These are phyloP conservation scores for Penicillium sp. DNA, from an alignment of 2,329 filamentous ascomycete species.

Conservation along the genomic window DNA sequence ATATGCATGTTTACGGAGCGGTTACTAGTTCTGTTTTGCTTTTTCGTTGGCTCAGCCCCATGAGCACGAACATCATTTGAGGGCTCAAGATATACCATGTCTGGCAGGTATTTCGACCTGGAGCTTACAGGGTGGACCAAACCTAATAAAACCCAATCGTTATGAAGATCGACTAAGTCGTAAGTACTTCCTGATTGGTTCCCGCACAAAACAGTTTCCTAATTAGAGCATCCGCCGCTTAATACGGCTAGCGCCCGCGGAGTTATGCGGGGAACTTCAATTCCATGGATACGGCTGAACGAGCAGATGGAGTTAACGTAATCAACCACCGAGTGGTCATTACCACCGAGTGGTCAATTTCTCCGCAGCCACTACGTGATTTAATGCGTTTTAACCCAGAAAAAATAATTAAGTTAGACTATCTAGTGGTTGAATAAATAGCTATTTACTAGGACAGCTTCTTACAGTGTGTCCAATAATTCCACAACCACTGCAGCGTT, in stretches of 20 bases:
- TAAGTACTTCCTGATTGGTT: neutral
- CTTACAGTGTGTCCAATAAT: too few species aligned
- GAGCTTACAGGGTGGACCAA: neutral
- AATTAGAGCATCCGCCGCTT: neutral
- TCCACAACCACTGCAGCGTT: too few species aligned
- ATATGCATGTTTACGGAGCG: neutral
- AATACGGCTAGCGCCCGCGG: neutral
- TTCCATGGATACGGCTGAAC: too few species aligned
- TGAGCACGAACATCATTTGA: neutral
- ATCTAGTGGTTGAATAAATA: too few species aligned
- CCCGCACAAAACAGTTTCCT: neutral
- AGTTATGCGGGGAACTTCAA: neutral
- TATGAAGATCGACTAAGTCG: neutral
- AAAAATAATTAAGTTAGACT: too few species aligned
- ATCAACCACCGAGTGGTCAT: too few species aligned
- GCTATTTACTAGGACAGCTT: too few species aligned
- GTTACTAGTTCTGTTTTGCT: neutral
- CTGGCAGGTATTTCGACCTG: neutral
- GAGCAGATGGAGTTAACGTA: too few species aligned
- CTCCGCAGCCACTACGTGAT: too few species aligned
- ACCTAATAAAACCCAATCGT: neutral
- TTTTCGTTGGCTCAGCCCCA: neutral
- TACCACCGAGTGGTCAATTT: too few species aligned
- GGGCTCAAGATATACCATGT: neutral
- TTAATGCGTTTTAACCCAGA: too few species aligned